phyloP scores from a whole-genome alignment of 441 rosid genomes.

The Erodium moschatum region DNA sequence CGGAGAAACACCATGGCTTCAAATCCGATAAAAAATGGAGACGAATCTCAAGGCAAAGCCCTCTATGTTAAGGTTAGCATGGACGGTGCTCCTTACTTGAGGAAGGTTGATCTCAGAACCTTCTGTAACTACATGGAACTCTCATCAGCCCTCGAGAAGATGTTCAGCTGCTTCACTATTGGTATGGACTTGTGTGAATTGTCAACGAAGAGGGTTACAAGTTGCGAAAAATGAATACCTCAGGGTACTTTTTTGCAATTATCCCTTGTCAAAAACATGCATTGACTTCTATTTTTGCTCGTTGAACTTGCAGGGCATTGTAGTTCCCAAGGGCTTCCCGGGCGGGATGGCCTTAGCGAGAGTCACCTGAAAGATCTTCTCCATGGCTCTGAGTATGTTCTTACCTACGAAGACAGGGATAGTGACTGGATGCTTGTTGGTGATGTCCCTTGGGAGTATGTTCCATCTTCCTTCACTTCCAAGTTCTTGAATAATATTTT shows the following conservation, averaged over 20 bases:
- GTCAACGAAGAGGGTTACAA: too few relatives aligned
- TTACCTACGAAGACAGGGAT: slow-evolving; percentile 48
- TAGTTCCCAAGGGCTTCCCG: slow-evolving; percentile 19
- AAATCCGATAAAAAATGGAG: slow-evolving; percentile 32
- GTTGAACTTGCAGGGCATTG: slow-evolving; percentile 37
- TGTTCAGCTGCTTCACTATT: slow-evolving; percentile 53
- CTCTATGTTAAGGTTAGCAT: slow-evolving; percentile 24
- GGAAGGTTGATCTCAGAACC: slow-evolving; percentile 47
- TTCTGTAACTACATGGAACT: slow-evolving; percentile 38
- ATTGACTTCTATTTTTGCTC: too few relatives aligned
- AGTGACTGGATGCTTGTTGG: slow-evolving; percentile 56
- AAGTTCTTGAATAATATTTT: background rate
- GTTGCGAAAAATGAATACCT: too few relatives aligned
- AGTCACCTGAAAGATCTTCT: slow-evolving; percentile 36
- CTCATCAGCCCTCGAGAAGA: slow-evolving; percentile 45
- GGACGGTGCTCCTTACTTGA: slow-evolving; percentile 58
- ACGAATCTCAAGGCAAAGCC: slow-evolving; percentile 34
- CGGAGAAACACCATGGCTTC: slow-evolving; percentile 49
- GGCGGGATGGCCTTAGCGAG: slow-evolving; percentile 30
- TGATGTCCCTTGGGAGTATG: slow-evolving; percentile 13
- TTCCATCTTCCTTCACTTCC: slow-evolving; percentile 7
- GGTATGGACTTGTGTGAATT: slow-evolving; percentile 20
- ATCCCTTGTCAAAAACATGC: too few relatives aligned
- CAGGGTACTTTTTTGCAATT: too few relatives aligned
- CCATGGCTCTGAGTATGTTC: slow-evolving; percentile 43